These are phyloP conservation scores for Lentinula lateritia DNA, from an alignment of 768 basidiomycete species.

Conservation along the genomic window DNA sequence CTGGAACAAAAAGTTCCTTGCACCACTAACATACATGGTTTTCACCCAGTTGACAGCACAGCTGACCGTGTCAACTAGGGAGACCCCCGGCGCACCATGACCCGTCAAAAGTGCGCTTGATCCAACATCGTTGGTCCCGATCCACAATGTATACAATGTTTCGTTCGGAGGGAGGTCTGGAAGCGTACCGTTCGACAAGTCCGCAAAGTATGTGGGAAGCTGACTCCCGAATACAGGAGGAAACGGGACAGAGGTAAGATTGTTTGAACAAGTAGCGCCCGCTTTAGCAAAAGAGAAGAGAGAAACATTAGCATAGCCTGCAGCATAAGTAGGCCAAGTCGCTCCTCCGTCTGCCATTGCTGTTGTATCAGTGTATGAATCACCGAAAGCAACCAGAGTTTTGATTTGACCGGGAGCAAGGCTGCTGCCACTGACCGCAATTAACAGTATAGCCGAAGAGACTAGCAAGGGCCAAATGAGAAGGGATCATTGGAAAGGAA, in stretches of 20 bases:
- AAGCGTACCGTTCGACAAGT: slow-evolving; percentile 35
- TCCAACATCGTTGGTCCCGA: slow-evolving; percentile 54
- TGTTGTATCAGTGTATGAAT: slow-evolving; percentile 41
- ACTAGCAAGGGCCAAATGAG: not conserved
- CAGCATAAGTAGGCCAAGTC: slow-evolving; percentile 41
- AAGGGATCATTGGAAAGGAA: not conserved
- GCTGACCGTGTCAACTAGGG: slow-evolving; percentile 33
- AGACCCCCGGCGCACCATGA: slow-evolving; percentile 19
- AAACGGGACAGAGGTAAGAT: slow-evolving; percentile 50
- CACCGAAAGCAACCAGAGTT: slow-evolving; percentile 42
- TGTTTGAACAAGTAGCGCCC: slow-evolving; percentile 64
- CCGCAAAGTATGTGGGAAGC: slow-evolving; percentile 46
- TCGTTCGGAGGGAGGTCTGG: slow-evolving; percentile 28
- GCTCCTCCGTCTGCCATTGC: slow-evolving; percentile 20
- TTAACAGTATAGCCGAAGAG: not conserved
- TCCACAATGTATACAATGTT: slow-evolving; percentile 64
- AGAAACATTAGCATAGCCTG: slow-evolving; percentile 31
- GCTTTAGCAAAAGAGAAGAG: slow-evolving; percentile 53
- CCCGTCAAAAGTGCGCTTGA: slow-evolving; percentile 6
- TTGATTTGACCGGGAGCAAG: slow-evolving; percentile 26
- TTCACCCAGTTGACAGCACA: slow-evolving; percentile 40
- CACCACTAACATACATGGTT: slow-evolving; percentile 34
- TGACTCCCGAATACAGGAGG: slow-evolving; percentile 56
- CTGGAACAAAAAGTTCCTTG: slow-evolving; percentile 44
- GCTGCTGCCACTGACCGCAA: not conserved